phyloP scores from a whole-genome alignment of 75 land plant species.

The Selaginella tamariscina region DNA sequence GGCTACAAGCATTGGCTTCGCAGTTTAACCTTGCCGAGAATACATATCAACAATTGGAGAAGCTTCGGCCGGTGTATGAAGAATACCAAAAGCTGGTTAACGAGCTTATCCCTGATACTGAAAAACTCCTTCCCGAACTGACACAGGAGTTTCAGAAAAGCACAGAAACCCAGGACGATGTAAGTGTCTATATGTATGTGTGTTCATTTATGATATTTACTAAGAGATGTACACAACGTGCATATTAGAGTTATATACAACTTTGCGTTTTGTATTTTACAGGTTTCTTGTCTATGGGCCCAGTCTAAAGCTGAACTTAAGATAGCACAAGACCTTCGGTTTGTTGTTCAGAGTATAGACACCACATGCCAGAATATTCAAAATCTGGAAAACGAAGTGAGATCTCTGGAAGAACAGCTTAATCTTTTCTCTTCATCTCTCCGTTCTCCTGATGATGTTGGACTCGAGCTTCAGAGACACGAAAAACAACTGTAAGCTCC shows the following conservation, averaged over 20 bases:
- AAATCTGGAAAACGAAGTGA: constrained; percentile 38
- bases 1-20: constrained; percentile 49
- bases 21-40: constrained; percentile 54
- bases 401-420: constrained; percentile 61
- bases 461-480: constrained; percentile 37
- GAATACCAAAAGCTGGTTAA: constrained; percentile 72
- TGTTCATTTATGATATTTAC: neutral
- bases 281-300: constrained; percentile 34
- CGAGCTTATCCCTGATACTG: constrained; percentile 54
- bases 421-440: constrained; percentile 59
- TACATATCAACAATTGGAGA: constrained; percentile 72
- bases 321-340: constrained; percentile 40
- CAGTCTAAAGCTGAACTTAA: constrained; percentile 75
- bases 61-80: constrained; percentile 72
- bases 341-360: constrained; percentile 49
- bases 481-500: constrained; percentile 44
- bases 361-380: constrained; percentile 44
- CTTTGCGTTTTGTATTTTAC: neutral
- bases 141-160: constrained; percentile 46
- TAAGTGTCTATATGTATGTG: constrained; percentile 21
- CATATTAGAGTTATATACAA: neutral
- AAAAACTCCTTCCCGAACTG: constrained; percentile 45
- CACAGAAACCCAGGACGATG: constrained; percentile 72
- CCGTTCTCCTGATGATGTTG: constrained; percentile 63
- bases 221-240: neutral